Evolutionary conservation across 2,329 filamentous ascomycete species (phyloP).

Genomic region (Diaporthe longicolla): DNA sequence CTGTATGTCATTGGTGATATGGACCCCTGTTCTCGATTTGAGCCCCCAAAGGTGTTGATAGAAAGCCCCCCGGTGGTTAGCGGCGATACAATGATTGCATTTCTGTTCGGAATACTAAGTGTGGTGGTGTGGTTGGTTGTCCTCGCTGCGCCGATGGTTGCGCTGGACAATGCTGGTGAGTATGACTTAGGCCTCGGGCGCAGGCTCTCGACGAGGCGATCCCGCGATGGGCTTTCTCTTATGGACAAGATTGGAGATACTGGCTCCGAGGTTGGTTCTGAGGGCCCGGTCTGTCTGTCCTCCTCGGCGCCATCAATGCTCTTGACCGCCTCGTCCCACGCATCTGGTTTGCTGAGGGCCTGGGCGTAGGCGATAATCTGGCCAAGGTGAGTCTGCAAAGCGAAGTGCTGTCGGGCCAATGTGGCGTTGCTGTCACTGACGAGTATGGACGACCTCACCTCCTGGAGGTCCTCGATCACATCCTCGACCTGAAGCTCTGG

Average conservation of each 20-base stretch:
- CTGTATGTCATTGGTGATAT: conserved; percentile 32
- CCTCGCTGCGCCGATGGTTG: conserved; percentile 14
- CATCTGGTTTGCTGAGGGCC: conserved; percentile 25
- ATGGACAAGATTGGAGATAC: conserved; percentile 28
- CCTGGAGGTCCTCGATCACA: conserved; percentile 38
- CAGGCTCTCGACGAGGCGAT: neutral
- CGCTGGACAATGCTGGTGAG: conserved; percentile 24
- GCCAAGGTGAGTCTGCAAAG: conserved; percentile 41
- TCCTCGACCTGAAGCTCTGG: conserved; percentile 34
- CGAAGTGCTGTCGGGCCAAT: conserved; percentile 41
- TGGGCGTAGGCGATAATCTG: conserved; percentile 39
- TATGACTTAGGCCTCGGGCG: conserved; percentile 26
- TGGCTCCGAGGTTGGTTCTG: conserved; percentile 18
- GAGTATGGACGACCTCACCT: conserved; percentile 37
- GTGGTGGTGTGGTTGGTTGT: neutral
- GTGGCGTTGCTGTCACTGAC: conserved; percentile 42
- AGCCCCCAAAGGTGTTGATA: conserved; percentile 11
- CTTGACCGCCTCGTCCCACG: conserved; percentile 39
- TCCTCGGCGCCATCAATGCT: conserved; percentile 29
- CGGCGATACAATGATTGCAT: neutral
- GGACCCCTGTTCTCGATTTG: neutral
- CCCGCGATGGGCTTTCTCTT: neutral
- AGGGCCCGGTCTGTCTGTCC: neutral
- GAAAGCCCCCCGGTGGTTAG: neutral
- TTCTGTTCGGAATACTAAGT: neutral